These are phyloP conservation scores for Ceratobasidium theobromae DNA, from an alignment of 1,284 basidiomycete genomes.

Conservation along the genomic window DNA sequence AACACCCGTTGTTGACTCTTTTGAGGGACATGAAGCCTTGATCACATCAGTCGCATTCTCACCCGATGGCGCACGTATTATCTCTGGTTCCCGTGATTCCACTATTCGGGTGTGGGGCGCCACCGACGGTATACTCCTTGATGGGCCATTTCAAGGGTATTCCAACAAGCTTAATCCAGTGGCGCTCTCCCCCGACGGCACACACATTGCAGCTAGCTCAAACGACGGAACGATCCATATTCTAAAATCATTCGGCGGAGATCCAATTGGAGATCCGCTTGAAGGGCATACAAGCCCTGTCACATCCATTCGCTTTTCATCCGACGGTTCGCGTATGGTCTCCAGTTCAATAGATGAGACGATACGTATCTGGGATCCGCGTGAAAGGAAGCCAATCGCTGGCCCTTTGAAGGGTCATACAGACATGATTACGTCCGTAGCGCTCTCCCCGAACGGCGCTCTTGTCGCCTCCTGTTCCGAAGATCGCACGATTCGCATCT, in stretches of 20 bases:
- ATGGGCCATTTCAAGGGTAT: background rate
- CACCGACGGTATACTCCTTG: no score
- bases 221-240: background rate
- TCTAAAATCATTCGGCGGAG: background rate
- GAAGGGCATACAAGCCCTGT: background rate
- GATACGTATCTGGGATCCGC: background rate
- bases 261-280: background rate
- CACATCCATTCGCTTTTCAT: background rate
- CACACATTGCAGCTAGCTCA: no score
- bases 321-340: background rate
- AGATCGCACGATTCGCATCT: background rate
- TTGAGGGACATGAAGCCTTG: background rate
- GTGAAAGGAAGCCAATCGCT: background rate
- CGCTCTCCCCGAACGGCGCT: background rate
- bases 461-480: background rate
- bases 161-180: no score
- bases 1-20: background rate
- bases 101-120: no score
- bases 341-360: conserved; percentile 5
- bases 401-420: background rate
- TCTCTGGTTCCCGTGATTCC: background rate
- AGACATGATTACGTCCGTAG: background rate
- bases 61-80: background rate
- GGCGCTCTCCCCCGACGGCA: no score
- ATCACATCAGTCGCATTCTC: background rate